A percentile compares a stretch with the other conserved stretches of the same genome.
Evolutionary conservation across 805 yeast species (phyloP).

Genomic region (Monosporozyma servazzii): DNA sequence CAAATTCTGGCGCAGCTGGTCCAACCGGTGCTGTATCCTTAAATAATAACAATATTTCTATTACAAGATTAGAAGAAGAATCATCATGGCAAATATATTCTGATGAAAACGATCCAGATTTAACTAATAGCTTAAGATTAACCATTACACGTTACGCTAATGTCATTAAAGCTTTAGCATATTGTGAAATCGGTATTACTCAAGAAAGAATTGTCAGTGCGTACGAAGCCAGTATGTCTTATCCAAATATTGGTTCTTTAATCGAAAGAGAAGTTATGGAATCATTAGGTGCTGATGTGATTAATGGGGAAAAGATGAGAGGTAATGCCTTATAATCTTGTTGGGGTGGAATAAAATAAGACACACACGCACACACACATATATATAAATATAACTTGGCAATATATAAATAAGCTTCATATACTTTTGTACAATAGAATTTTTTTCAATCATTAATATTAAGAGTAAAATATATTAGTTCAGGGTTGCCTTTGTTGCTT

Average conservation of each 20-base stretch:
- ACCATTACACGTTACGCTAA: slow-evolving; percentile 80
- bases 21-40: slow-evolving; percentile 27
- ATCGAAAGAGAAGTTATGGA: slow-evolving; percentile 68
- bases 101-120: slow-evolving; percentile 68
- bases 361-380: too few relatives aligned
- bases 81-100: slow-evolving; percentile 92
- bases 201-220: slow-evolving; percentile 71
- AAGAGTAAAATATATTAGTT: slow-evolving; percentile 2
- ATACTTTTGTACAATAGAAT: neutral
- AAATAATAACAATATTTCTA: slow-evolving; percentile 41
- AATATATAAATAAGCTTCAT: neutral
- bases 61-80: slow-evolving; percentile 84
- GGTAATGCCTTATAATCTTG: slow-evolving; percentile 32
- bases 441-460: neutral
- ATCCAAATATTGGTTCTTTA: slow-evolving; percentile 58
- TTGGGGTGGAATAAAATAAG: neutral
- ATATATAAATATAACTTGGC: neutral
- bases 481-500: slow-evolving; percentile 36
- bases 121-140: slow-evolving; percentile 50
- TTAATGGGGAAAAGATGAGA: slow-evolving; percentile 67
- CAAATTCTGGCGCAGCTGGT: slow-evolving; percentile 21
- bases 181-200: slow-evolving; percentile 77
- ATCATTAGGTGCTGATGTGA: slow-evolving; percentile 60
- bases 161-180: slow-evolving; percentile 73
- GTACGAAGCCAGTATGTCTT: slow-evolving; percentile 83